These are phyloP conservation scores for Podaxis sp. DNA, from an alignment of 768 basidiomycete genomes.

Conservation along the genomic window DNA sequence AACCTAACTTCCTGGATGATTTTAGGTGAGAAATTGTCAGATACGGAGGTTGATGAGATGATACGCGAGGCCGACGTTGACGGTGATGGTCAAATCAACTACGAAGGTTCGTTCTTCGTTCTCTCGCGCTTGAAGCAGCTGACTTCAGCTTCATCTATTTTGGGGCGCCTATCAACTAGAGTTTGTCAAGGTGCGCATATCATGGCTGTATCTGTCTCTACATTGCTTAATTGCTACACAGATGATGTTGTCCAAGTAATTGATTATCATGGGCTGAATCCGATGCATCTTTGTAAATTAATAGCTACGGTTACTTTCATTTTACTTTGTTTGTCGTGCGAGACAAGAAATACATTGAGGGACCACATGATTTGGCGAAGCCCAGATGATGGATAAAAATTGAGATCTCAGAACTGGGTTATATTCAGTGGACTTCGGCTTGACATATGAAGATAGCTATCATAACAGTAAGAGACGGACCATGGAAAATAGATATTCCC, in stretches of 20 bases:
- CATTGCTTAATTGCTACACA: background rate
- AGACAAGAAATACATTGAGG: background rate
- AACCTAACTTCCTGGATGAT: background rate
- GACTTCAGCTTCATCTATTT: background rate
- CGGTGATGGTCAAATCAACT: conserved; percentile 93
- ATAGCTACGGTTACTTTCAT: background rate
- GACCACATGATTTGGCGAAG: background rate
- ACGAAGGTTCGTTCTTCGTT: conserved; percentile 54
- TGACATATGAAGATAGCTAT: too few relatives aligned
- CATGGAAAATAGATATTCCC: too few relatives aligned
- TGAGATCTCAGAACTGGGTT: too few relatives aligned
- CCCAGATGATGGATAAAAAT: background rate
- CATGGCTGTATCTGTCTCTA: background rate
- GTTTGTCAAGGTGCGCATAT: conserved; percentile 16
- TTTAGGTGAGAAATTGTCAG: conserved; percentile 81
- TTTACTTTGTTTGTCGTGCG: background rate
- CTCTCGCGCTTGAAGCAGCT: background rate
- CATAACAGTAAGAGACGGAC: too few relatives aligned
- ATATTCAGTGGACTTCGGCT: too few relatives aligned
- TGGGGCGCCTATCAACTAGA: conserved; percentile 2
- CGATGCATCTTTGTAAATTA: conserved; percentile 13
- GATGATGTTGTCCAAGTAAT: conserved; percentile 20
- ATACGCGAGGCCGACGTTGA: conserved; percentile 95
- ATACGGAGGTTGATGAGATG: conserved; percentile 92
- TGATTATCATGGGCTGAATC: conserved; percentile 1